Base-by-base conservation (phyloP, 495 filamentous ascomycete species). In the Oidiodendron maius region DNA sequence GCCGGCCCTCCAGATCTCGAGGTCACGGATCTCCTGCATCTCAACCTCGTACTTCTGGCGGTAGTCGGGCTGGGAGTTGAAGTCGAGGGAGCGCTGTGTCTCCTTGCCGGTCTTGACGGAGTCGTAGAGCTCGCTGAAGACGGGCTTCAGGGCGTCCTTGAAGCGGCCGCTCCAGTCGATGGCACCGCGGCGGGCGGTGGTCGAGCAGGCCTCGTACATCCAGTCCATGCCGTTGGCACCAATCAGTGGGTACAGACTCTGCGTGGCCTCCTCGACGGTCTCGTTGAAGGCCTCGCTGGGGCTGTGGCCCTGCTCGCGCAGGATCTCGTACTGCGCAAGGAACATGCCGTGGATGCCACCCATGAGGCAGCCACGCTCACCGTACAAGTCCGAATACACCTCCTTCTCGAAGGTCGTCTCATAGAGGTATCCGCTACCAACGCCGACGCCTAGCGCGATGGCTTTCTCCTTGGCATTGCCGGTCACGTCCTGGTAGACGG, bases 321-420 rank as follows among this genome's bases (percentile, higher is more conserved):
- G 91, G 61, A 97, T 93, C 80, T 98, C 94, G 78, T 98, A 97
- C 79, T 98, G 93, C 51, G 93, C 93, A 58, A 98, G 88, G 86
- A 98, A 98, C 93, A 98, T 97, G 72, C 93, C 93, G 80, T 98
- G 94, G 73, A 98, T 98, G 71, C 94, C 93, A 61, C 93, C 94
- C 94, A 97, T 98, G 59, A 98, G 76, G 80, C 94, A 98, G 66
- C 94, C 93, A 74, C 93, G 91, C 84, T 98, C 93, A 71, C 93
- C 94, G 77, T 97, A 96, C 53, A 98, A 80, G 72, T 97, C 94
- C 42, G 89, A 96, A 85, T 91, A 95, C 66, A 97, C 93, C 78
- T 97, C 94, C 82, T 97, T 97, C 81, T 97, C 83, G 65, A 97
- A 98, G 65, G 93, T 98, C 57, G 94, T 98, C 84, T 97, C 87